A percentile compares a stretch with the other conserved stretches of the same genome.
Evolutionary conservation across 306 rosid species (phyloP).

Genomic region (Aeschynomene evenia): DNA sequence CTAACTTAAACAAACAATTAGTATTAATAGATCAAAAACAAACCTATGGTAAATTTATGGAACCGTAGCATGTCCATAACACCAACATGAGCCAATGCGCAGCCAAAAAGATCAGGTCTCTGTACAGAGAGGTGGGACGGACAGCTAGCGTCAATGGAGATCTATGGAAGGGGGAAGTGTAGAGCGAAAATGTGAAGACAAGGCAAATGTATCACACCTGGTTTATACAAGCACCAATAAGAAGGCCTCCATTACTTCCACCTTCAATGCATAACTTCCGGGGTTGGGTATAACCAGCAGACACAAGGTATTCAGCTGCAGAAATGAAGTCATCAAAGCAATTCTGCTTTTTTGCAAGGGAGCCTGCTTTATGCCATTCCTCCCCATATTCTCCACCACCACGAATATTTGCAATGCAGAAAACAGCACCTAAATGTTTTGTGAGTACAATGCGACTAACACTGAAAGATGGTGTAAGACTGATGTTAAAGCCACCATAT

Average conservation of each 20-base stretch:
- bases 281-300: conserved; percentile 80
- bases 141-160: conserved; percentile 11
- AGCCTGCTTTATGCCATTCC: conserved; percentile 99
- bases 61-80: conserved; percentile 98
- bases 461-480: conserved; percentile 74
- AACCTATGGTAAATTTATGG: conserved; percentile 95
- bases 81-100: conserved; percentile 97
- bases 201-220: conserved; percentile 53
- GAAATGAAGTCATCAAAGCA: conserved; percentile 95
- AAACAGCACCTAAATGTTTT: conserved; percentile 80
- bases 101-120: conserved; percentile 95
- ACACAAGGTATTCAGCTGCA: conserved; percentile 84
- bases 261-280: conserved; percentile 90
- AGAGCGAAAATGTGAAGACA: not conserved
- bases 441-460: conserved; percentile 70
- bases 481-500: conserved; percentile 91
- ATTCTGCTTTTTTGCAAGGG: conserved; percentile 87
- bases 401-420: conserved; percentile 87
- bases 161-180: conserved; percentile 9
- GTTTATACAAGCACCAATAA: conserved; percentile 91
- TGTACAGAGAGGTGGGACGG: conserved; percentile 32
- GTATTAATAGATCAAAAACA: conserved; percentile 22
- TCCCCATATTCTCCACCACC: conserved; percentile 99
- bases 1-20: not conserved
- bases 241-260: conserved; percentile 98